Conservation (phyloP, 345 rosid genomes). For the Bruguiera gymnorhiza region DNA sequence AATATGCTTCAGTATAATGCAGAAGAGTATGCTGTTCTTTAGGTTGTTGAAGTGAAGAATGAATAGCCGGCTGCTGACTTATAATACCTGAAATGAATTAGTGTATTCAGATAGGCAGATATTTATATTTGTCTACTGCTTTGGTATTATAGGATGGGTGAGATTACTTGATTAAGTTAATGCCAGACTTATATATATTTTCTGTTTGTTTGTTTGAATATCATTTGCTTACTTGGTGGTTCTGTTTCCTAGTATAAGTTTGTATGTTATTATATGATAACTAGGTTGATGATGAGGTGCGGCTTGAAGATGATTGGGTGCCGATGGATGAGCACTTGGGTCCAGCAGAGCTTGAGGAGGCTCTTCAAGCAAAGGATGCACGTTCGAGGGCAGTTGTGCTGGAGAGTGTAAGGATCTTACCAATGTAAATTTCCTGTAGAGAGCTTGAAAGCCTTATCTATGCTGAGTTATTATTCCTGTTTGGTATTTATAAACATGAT, state of each 20-base stretch:
- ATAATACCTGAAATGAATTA: too few species aligned
- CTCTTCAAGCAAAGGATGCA: conserved; percentile 74
- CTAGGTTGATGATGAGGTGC: conserved; percentile 71
- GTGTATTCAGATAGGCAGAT: too few species aligned
- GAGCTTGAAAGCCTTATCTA: too few species aligned
- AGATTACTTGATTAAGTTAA: background rate
- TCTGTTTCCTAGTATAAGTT: background rate
- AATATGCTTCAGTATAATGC: too few species aligned
- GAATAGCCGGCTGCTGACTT: too few species aligned
- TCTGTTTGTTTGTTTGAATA: background rate
- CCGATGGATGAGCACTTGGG: conserved; percentile 87
- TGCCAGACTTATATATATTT: background rate
- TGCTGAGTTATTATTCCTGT: conserved; percentile 6
- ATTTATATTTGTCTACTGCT: too few species aligned
- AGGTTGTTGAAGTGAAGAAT: too few species aligned
- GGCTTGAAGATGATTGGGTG: conserved; percentile 99
- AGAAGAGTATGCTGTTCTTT: too few species aligned
- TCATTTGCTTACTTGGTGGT: background rate
- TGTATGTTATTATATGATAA: conserved; percentile 1
- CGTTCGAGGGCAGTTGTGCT: conserved; percentile 96
- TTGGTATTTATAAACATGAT: conserved; percentile 10
- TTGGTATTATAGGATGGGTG: background rate
- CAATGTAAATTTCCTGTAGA: background rate
- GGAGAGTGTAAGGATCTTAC: conserved; percentile 67
- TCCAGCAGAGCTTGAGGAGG: conserved; percentile 65